These are phyloP conservation scores for Cymbopogon citratus DNA, from an alignment of 176 grass and related monocot species.

Conservation along the genomic window DNA sequence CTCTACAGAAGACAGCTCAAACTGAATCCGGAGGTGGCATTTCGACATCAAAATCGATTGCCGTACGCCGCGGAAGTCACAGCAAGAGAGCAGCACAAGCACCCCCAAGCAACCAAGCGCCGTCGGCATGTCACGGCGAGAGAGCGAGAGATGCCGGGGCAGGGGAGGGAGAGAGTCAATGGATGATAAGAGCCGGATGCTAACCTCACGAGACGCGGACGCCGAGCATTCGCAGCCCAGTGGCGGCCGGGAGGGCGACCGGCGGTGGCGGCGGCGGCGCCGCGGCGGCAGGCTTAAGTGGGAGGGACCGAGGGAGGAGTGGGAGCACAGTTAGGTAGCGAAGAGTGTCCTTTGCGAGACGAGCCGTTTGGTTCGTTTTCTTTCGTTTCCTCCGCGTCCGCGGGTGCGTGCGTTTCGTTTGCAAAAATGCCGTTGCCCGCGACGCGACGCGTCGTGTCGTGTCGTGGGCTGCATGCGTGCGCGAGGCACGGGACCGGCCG, in stretches of 20 bases:
- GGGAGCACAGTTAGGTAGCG: conserved; percentile 4
- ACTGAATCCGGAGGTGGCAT: neutral
- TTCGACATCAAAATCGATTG: neutral
- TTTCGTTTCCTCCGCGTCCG: neutral
- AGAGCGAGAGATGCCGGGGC: neutral
- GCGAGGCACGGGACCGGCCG: neutral
- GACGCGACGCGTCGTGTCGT: neutral
- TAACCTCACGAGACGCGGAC: conserved; percentile 2
- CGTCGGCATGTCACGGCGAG: neutral
- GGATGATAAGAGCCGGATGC: neutral
- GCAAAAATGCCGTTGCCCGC: neutral
- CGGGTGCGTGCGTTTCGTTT: neutral
- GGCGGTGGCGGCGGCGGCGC: neutral
- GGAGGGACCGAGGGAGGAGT: neutral
- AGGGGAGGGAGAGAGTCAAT: neutral
- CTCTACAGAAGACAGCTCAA: neutral
- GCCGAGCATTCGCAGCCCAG: neutral
- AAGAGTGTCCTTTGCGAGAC: neutral
- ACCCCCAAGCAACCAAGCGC: neutral
- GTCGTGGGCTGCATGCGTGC: neutral
- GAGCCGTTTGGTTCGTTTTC: neutral
- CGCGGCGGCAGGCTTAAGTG: neutral
- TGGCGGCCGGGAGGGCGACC: neutral
- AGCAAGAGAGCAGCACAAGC: neutral
- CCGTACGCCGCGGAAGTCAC: no score